Evolutionary conservation across 225 moss, liverwort and hornwort species (phyloP).

Genomic region (Antitrichia curtipendula): DNA sequence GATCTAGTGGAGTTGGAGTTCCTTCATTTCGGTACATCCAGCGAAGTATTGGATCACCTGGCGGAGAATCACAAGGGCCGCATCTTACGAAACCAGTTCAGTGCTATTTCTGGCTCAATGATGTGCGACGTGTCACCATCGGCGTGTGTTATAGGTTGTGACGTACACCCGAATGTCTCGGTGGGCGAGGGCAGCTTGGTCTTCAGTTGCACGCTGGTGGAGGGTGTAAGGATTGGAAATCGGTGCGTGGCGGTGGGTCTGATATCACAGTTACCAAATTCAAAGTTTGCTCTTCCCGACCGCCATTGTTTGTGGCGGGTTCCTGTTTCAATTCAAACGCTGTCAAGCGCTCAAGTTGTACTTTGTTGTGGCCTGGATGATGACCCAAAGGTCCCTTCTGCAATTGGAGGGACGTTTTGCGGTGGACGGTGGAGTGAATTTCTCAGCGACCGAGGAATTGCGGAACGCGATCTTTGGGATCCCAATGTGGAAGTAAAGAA

Average conservation of each 20-base stretch:
- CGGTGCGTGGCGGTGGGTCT: conserved; percentile 46
- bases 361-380: conserved; percentile 71
- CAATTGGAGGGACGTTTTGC: conserved; percentile 42
- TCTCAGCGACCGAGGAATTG: conserved; percentile 24
- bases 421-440: conserved; percentile 28
- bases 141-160: conserved; percentile 40
- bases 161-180: conserved; percentile 24
- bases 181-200: conserved; percentile 51
- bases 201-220: conserved; percentile 47
- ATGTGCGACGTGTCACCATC: conserved; percentile 38
- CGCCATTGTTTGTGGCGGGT: conserved; percentile 61
- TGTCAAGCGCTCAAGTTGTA: conserved; percentile 8
- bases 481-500: neutral
- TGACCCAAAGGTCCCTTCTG: conserved; percentile 32
- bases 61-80: conserved; percentile 23
- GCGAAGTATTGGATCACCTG: conserved; percentile 60
- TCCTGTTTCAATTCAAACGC: conserved; percentile 12
- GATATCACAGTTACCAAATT: neutral
- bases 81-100: conserved; percentile 40
- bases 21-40: conserved; percentile 69
- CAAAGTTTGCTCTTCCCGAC: conserved; percentile 27
- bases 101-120: conserved; percentile 24
- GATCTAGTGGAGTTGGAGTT: conserved; percentile 49
- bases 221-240: conserved; percentile 31
- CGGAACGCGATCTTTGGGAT: conserved; percentile 39